These are phyloP conservation scores for Leccinum incarnatum DNA, from an alignment of 768 basidiomycete species.

Conservation along the genomic window DNA sequence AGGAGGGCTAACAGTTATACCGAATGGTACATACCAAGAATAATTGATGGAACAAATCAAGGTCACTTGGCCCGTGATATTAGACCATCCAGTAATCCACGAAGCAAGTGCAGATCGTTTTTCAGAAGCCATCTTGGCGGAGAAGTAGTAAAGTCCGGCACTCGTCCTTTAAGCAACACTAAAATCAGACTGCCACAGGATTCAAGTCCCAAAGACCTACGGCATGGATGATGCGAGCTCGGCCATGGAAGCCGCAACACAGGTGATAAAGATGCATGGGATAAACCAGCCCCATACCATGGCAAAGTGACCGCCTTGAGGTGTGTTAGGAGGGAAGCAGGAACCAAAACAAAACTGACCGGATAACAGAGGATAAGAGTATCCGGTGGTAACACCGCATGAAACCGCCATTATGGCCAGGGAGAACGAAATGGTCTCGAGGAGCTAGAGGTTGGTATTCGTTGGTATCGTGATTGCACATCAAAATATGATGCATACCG, in stretches of 20 bases:
- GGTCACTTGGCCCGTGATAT: slow-evolving; percentile 26
- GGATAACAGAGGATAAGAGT: not conserved
- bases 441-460: not conserved
- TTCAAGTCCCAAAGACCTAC: not conserved
- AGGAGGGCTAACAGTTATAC: not conserved
- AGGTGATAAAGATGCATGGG: slow-evolving; percentile 10
- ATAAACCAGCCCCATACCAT: slow-evolving; percentile 9
- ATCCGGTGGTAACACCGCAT: slow-evolving; percentile 14
- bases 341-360: not conserved
- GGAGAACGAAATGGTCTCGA: slow-evolving; percentile 26
- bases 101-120: slow-evolving; percentile 25
- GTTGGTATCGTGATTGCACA: not conserved
- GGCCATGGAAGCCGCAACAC: slow-evolving; percentile 12
- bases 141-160: slow-evolving; percentile 29
- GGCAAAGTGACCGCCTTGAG: not conserved
- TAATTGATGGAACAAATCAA: slow-evolving; percentile 25
- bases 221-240: slow-evolving; percentile 10
- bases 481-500: slow-evolving; percentile 4
- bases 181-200: not conserved
- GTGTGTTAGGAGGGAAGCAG: not conserved
- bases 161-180: slow-evolving; percentile 14
- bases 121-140: slow-evolving; percentile 27
- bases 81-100: slow-evolving; percentile 32
- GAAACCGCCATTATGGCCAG: slow-evolving; percentile 24
- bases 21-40: slow-evolving; percentile 12